Base-by-base conservation (phyloP, 1,284 basidiomycete genomes). In the Pseudozyma tsukubaensis region DNA sequence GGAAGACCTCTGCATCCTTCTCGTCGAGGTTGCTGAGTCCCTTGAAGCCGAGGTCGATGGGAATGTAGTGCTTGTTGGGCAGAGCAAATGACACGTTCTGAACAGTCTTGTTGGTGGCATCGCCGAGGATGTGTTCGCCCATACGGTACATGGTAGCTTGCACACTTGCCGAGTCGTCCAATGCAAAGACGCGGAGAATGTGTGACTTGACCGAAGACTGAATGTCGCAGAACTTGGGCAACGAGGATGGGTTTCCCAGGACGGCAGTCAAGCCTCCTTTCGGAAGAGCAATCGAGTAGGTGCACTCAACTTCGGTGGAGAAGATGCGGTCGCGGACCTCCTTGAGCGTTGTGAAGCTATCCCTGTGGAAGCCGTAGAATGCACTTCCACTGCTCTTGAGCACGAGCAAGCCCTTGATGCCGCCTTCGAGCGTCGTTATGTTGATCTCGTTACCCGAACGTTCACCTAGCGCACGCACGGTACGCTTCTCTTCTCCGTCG, bases 101-200 rank as follows among this genome's bases (percentile, higher is more conserved):
- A 19, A 97, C 88, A 4, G 87, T 87, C 21, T 84, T 83, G 82
- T 93, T 92, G 7, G 85, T 85, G 6, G 68, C 52, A 24, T 79
- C 77, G 52, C 52, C 58, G 19, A 84, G 66, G 68, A 97, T 88
- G 7, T 88, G 87, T 75, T 92, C 89, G 0, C 89, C 92, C 90
- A 97, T 97, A 85, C 92, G 92, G 89, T 91, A 97, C 62, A 95
- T 87, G 48, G 94, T 96, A 13, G 94, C 94, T 89, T 96, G 94
- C 7, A 98, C 95, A 78, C 91, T 92, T 9, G 93, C 94, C 80
- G 92, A 94, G 82, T 94, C 91, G 78, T 97, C 93, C 32, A 87
- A 86, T 1, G 94, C 93, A 83, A 97, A 98, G 2, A 91, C 86
- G 70, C 93, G 90, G 34, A 97, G 86, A 9, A 94, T 95, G 18